Evolutionary conservation across 805 yeast species (phyloP).

Genomic region (Ogataea pini): DNA sequence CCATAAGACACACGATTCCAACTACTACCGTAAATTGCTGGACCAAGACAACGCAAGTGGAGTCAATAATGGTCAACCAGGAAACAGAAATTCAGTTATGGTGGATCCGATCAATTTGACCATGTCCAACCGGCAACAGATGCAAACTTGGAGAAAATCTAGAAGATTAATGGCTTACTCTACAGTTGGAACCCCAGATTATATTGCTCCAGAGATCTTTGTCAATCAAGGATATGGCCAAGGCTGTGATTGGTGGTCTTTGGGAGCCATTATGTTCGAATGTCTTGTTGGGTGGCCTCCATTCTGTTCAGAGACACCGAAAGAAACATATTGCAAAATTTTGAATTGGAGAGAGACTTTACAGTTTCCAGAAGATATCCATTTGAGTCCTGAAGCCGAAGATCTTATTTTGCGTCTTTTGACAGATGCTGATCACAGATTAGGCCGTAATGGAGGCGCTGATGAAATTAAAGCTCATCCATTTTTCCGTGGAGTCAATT

Average conservation of each 20-base stretch:
- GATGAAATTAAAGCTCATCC: constrained; percentile 89
- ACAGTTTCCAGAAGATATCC: constrained; percentile 89
- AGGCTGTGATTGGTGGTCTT: constrained; percentile 98
- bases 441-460: constrained; percentile 91
- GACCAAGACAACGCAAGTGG: constrained; percentile 53
- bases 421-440: constrained; percentile 74
- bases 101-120: constrained; percentile 95
- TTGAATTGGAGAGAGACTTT: constrained; percentile 88
- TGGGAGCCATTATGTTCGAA: constrained; percentile 96
- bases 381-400: constrained; percentile 83
- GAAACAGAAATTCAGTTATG: constrained; percentile 69
- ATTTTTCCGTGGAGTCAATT: constrained; percentile 92
- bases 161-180: constrained; percentile 93
- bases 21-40: constrained; percentile 77
- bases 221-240: constrained; percentile 93
- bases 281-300: constrained; percentile 98
- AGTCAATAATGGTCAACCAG: constrained; percentile 34
- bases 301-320: constrained; percentile 91
- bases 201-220: constrained; percentile 93
- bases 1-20: constrained; percentile 89
- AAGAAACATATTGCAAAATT: constrained; percentile 89
- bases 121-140: constrained; percentile 91
- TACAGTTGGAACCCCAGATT: constrained; percentile 95
- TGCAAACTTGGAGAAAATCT: constrained; percentile 94
- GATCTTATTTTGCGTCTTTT: constrained; percentile 77